These are phyloP conservation scores for Moesziomyces sp. DNA, from an alignment of 1,284 basidiomycete species.

Conservation along the genomic window DNA sequence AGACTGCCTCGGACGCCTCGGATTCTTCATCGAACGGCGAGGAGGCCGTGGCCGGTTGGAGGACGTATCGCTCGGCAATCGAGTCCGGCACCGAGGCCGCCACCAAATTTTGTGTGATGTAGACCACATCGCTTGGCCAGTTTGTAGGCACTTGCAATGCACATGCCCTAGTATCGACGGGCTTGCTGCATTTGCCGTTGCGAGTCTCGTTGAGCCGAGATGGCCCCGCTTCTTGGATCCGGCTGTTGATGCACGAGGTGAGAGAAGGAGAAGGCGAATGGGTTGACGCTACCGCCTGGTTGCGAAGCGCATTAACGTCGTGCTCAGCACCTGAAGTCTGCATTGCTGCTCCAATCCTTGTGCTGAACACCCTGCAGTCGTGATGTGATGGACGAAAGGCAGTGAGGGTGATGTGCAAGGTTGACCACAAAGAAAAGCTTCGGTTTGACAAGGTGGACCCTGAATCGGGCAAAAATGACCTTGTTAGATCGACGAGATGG, in stretches of 20 bases:
- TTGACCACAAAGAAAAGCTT: too few relatives aligned
- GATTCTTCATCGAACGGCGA: background rate
- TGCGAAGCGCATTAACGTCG: background rate
- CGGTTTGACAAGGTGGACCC: too few relatives aligned
- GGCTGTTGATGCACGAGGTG: background rate
- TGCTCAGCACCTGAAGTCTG: too few relatives aligned
- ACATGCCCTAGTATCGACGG: too few relatives aligned
- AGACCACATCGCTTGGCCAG: slow-evolving; percentile 36
- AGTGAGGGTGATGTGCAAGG: too few relatives aligned
- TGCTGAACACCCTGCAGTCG: too few relatives aligned
- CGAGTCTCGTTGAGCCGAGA: background rate
- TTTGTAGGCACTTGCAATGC: slow-evolving; percentile 11
- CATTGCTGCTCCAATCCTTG: too few relatives aligned
- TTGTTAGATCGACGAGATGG: too few relatives aligned
- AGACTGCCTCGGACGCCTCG: background rate
- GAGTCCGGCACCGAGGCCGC: slow-evolving; percentile 18
- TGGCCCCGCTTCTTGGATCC: background rate
- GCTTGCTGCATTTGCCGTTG: too few relatives aligned
- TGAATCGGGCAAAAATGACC: too few relatives aligned
- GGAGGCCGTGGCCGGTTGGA: slow-evolving; percentile 7
- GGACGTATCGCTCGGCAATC: slow-evolving; percentile 23
- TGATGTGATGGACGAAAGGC: background rate
- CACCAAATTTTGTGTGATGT: slow-evolving; percentile 33
- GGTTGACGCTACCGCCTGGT: background rate
- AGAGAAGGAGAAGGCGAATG: background rate